phyloP scores from a whole-genome alignment of 257 asterid genomes.

The Plantago major region DNA sequence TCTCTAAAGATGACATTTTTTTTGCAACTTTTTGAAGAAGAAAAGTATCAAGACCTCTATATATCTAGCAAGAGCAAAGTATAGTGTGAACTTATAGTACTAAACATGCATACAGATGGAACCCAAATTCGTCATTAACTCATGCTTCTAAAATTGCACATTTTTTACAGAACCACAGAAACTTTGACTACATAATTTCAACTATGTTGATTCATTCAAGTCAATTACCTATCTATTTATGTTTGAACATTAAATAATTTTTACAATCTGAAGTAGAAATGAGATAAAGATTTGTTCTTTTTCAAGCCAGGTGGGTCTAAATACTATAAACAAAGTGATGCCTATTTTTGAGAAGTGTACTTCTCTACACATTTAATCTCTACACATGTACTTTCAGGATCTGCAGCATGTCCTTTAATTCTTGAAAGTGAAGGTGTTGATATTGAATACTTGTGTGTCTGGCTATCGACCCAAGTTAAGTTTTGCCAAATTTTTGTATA shows the following conservation, averaged over 20 bases:
- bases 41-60: not conserved
- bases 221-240: slow-evolving; percentile 15
- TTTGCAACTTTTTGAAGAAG: not conserved
- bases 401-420: slow-evolving; percentile 12
- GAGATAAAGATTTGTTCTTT: slow-evolving; percentile 11
- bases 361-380: slow-evolving; percentile 34
- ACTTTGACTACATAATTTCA: slow-evolving; percentile 20
- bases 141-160: slow-evolving; percentile 2
- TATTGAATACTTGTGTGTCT: slow-evolving; percentile 17
- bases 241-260: slow-evolving; percentile 12
- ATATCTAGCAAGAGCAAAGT: not conserved
- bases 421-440: slow-evolving; percentile 29
- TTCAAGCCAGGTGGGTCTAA: slow-evolving; percentile 13
- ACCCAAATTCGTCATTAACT: not conserved
- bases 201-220: slow-evolving; percentile 18
- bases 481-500: too few relatives aligned
- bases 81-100: slow-evolving; percentile 7
- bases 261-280: slow-evolving; percentile 18
- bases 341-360: slow-evolving; percentile 20
- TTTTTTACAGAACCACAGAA: slow-evolving; percentile 1
- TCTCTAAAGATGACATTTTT: slow-evolving; percentile 38
- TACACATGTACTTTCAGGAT: slow-evolving; percentile 20
- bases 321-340: slow-evolving; percentile 10
- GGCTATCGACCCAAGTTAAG: not conserved
- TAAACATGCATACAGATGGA: slow-evolving; percentile 11